Conservation (phyloP, 768 basidiomycete species). For the Suillus americanus region DNA sequence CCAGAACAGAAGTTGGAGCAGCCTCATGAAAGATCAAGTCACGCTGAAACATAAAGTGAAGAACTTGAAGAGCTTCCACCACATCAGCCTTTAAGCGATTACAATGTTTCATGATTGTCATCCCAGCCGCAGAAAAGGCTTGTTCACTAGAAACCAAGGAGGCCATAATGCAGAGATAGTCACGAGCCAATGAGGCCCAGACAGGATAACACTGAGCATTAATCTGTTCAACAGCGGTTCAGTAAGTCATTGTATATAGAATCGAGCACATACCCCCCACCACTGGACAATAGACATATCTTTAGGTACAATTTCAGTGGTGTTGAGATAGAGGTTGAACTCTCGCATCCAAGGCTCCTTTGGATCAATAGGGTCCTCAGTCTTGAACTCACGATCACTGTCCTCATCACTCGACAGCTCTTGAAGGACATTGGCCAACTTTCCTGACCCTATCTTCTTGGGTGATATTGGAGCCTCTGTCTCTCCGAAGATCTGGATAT, state of each 20-base stretch:
- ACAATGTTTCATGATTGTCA: slow-evolving; percentile 36
- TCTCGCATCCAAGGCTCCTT: slow-evolving; percentile 11
- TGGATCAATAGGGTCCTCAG: slow-evolving; percentile 37
- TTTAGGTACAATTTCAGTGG: slow-evolving; percentile 31
- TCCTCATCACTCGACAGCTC: slow-evolving; percentile 14
- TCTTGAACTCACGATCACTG: slow-evolving; percentile 16
- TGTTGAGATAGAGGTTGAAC: slow-evolving; percentile 29
- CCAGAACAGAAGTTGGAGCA: not conserved
- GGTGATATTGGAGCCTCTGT: not conserved
- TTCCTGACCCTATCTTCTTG: slow-evolving; percentile 3
- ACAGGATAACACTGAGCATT: slow-evolving; percentile 13
- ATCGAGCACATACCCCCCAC: slow-evolving; percentile 33
- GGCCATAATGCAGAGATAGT: slow-evolving; percentile 41
- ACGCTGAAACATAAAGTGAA: slow-evolving; percentile 25
- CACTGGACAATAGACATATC: slow-evolving; percentile 24
- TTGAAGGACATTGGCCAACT: not conserved
- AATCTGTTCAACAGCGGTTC: slow-evolving; percentile 22
- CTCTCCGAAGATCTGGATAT: not conserved
- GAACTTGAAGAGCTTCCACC: slow-evolving; percentile 32
- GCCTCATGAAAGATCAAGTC: slow-evolving; percentile 23
- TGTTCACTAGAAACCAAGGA: slow-evolving; percentile 37
- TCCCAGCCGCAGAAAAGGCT: slow-evolving; percentile 39
- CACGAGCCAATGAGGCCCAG: slow-evolving; percentile 36
- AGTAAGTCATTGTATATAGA: not conserved
- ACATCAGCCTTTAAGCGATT: slow-evolving; percentile 35